Percentiles rank a stretch among this genome's conserved stretches.
Conservation (phyloP, 768 basidiomycete genomes). For the Boletus fagicola region DNA sequence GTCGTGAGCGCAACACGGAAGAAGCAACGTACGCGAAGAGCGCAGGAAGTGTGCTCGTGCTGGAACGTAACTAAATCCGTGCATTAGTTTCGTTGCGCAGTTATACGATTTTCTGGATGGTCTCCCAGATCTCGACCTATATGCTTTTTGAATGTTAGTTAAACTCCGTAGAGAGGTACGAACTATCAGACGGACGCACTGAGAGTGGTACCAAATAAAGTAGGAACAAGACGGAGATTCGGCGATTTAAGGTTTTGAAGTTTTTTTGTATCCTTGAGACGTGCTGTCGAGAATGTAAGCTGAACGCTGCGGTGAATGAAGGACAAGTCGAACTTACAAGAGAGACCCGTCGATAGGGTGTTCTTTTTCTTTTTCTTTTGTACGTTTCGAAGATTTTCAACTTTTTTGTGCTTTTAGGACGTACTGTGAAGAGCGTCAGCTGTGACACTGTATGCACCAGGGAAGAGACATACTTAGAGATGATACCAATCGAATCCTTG, state of each 20-base stretch:
- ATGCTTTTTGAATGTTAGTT: not conserved
- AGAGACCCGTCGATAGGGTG: not conserved
- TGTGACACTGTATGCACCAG: not conserved
- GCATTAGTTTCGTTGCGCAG: not conserved
- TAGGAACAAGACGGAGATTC: not conserved
- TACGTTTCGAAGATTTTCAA: conserved; percentile 1
- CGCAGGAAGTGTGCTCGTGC: not conserved
- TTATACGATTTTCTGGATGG: too few species aligned
- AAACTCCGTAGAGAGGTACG: too few species aligned
- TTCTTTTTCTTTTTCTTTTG: not conserved
- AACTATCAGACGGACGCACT: not conserved
- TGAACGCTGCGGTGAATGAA: not conserved
- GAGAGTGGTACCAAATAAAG: not conserved
- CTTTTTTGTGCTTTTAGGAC: conserved; percentile 3
- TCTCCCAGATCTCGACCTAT: not conserved
- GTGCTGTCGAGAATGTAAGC: not conserved
- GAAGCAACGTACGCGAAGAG: not conserved
- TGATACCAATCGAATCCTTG: not conserved
- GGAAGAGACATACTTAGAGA: not conserved
- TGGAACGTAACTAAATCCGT: not conserved
- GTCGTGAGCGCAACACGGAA: not conserved
- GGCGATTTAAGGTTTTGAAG: not conserved
- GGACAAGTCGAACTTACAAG: not conserved
- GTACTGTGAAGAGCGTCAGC: not conserved
- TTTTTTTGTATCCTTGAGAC: not conserved